phyloP scores from a whole-genome alignment of 805 yeast genomes.

The Cyberlindnera americana region DNA sequence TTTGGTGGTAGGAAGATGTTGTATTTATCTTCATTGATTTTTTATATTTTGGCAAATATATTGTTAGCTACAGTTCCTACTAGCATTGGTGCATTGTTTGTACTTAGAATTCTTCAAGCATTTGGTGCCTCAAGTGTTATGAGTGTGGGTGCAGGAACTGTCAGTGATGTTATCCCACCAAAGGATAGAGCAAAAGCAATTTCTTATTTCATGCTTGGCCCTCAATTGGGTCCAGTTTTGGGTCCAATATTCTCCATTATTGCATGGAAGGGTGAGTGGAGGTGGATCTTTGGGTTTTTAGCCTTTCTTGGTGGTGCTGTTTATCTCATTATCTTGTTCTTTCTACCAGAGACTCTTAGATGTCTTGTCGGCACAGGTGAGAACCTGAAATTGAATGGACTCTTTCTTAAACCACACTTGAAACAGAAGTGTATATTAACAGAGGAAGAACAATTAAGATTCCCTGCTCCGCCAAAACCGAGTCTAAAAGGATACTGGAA shows the following conservation, averaged over 20 bases:
- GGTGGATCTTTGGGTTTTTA: slow-evolving; percentile 79
- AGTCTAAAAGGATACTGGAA: slow-evolving; percentile 34
- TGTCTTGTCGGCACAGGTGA: slow-evolving; percentile 55
- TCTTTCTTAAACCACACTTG: slow-evolving; percentile 31
- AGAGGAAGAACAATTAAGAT: slow-evolving; percentile 22
- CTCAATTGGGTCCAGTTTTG: slow-evolving; percentile 78
- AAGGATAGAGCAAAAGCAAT: slow-evolving; percentile 74
- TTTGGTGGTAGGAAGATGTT: slow-evolving; percentile 63
- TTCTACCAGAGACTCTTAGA: slow-evolving; percentile 79
- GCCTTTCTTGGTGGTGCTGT: slow-evolving; percentile 62
- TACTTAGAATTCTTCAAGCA: slow-evolving; percentile 68
- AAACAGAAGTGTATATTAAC: slow-evolving; percentile 24
- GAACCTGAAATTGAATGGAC: slow-evolving; percentile 16
- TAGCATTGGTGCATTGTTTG: slow-evolving; percentile 65
- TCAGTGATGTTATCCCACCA: slow-evolving; percentile 68
- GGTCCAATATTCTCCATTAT: slow-evolving; percentile 85
- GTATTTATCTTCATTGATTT: slow-evolving; percentile 50
- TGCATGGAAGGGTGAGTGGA: slow-evolving; percentile 66
- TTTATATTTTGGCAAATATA: slow-evolving; percentile 60
- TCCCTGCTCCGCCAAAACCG: slow-evolving; percentile 46
- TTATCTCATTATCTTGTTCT: slow-evolving; percentile 46
- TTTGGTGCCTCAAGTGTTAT: slow-evolving; percentile 87
- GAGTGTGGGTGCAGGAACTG: slow-evolving; percentile 88
- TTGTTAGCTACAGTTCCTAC: slow-evolving; percentile 60
- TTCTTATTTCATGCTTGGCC: slow-evolving; percentile 84